phyloP scores from a whole-genome alignment of 805 yeast genomes.

The Helenozyma baotianmanensis region DNA sequence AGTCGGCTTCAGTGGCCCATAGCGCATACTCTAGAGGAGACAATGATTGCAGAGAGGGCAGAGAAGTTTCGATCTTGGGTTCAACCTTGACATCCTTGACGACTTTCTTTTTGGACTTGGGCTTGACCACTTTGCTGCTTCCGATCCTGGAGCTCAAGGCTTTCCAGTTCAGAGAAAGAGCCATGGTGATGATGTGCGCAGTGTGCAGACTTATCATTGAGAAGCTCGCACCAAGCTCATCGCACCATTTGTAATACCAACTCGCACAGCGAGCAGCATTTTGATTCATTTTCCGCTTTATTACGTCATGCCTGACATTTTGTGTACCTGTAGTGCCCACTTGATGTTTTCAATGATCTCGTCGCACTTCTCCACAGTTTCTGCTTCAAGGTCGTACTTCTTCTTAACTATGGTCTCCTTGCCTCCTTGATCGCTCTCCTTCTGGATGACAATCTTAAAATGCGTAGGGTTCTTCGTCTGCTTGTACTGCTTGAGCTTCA shows the following conservation, averaged over 20 bases:
- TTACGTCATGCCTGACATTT: slow-evolving; percentile 19
- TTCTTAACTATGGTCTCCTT: slow-evolving; percentile 65
- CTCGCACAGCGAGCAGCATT: background rate
- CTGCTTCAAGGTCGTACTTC: slow-evolving; percentile 84
- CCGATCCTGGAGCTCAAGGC: slow-evolving; percentile 10
- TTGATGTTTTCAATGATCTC: slow-evolving; percentile 74
- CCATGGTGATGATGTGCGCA: slow-evolving; percentile 1
- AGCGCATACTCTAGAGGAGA: slow-evolving; percentile 10
- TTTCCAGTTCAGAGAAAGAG: slow-evolving; percentile 22
- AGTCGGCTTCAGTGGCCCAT: slow-evolving; percentile 5
- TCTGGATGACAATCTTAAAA: slow-evolving; percentile 69
- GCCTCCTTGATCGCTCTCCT: slow-evolving; percentile 23
- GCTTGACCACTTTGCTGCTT: background rate
- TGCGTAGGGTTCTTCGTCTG: slow-evolving; percentile 61
- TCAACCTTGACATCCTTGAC: too few relatives aligned
- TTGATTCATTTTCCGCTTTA: background rate
- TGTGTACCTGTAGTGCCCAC: slow-evolving; percentile 53
- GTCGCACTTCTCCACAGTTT: slow-evolving; percentile 51
- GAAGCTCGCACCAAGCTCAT: background rate
- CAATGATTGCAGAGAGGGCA: background rate
- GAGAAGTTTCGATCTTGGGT: background rate
- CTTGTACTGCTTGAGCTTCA: slow-evolving; percentile 68
- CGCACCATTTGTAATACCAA: background rate
- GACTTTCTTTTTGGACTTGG: background rate
- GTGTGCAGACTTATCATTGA: slow-evolving; percentile 3